Conservation (phyloP, 1,284 basidiomycete genomes). For the Ganoderma multipileum region DNA sequence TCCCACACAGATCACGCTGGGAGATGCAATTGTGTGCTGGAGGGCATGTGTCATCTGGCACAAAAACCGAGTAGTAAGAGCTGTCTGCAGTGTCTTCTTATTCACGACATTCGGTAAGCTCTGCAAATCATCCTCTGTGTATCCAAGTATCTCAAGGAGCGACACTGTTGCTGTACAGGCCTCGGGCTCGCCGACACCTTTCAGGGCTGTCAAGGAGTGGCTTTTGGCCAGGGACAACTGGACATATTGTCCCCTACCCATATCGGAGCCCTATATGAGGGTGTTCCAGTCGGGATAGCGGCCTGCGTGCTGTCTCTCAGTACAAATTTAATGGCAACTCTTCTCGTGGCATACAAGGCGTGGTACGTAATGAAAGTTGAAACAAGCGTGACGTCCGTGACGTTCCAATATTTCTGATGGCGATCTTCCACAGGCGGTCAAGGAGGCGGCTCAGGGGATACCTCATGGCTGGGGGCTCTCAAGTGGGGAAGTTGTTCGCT, state of each 20-base stretch:
- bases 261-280: not conserved
- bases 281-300: not conserved
- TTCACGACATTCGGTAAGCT: not conserved
- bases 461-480: not conserved
- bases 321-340: not conserved
- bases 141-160: not conserved
- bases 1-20: not conserved
- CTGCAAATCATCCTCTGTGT: not conserved
- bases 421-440: not conserved
- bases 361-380: not conserved
- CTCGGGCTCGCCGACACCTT: not conserved
- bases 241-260: no score
- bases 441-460: not conserved
- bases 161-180: not conserved
- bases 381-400: no score
- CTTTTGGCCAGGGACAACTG: not conserved
- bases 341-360: not conserved
- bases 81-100: not conserved
- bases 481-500: not conserved
- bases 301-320: not conserved
- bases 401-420: not conserved
- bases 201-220: not conserved
- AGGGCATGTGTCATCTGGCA: constrained; percentile 1
- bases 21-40: constrained; percentile 5
- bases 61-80: not conserved